A percentile compares a stretch with the other conserved stretches of the same genome.
These are phyloP conservation scores for Paraleonurus japonicus DNA, from an alignment of 257 asterid genomes.

Conservation along the genomic window DNA sequence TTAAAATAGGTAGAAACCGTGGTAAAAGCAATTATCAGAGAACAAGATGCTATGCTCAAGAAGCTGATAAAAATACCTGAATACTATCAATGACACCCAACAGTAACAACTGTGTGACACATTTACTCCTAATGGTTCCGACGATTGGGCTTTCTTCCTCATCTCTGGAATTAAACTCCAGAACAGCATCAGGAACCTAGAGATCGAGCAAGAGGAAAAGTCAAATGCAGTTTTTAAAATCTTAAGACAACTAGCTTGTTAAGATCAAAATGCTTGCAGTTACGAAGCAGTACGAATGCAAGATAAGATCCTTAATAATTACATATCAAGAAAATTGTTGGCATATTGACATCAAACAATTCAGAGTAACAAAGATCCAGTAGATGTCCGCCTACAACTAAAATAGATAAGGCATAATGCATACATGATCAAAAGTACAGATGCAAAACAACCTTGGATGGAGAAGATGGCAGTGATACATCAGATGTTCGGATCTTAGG, in stretches of 20 bases:
- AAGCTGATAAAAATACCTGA: slow-evolving; percentile 58
- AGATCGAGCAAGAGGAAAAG: slow-evolving; percentile 27
- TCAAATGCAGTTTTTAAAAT: slow-evolving; percentile 25
- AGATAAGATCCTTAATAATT: neutral
- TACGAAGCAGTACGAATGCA: neutral
- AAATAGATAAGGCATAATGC: slow-evolving; percentile 9
- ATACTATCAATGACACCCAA: slow-evolving; percentile 89
- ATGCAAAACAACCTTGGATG: slow-evolving; percentile 63
- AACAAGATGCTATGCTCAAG: slow-evolving; percentile 21
- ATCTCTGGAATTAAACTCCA: slow-evolving; percentile 60
- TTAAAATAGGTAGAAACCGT: slow-evolving; percentile 9
- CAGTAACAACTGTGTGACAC: slow-evolving; percentile 90
- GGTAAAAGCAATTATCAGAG: slow-evolving; percentile 12
- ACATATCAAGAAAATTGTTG: neutral
- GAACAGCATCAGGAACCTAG: slow-evolving; percentile 52
- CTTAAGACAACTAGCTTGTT: neutral
- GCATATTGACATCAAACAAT: slow-evolving; percentile 17
- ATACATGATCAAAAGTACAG: slow-evolving; percentile 17
- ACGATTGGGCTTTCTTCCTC: slow-evolving; percentile 76
- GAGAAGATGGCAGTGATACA: slow-evolving; percentile 60
- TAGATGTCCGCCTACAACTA: slow-evolving; percentile 1
- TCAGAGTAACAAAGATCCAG: slow-evolving; percentile 7
- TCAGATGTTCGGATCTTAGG: slow-evolving; percentile 57
- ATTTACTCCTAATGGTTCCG: slow-evolving; percentile 88
- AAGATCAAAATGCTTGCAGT: slow-evolving; percentile 14